These are phyloP conservation scores for Teunomyces barrocoloradensis DNA, from an alignment of 805 yeast genomes.

Conservation along the genomic window DNA sequence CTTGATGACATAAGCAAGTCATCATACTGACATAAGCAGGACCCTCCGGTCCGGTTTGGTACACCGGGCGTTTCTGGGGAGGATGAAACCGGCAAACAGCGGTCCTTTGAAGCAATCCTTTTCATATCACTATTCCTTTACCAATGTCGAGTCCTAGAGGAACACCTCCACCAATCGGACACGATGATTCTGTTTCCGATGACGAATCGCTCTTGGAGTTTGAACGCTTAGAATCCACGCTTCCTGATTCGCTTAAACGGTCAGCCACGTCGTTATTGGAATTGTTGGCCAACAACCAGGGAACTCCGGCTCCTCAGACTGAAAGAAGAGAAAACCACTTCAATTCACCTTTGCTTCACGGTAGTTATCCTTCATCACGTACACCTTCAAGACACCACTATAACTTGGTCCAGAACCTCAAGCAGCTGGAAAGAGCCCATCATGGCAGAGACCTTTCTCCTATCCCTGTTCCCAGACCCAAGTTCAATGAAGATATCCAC, in stretches of 20 bases:
- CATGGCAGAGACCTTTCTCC: slow-evolving; percentile 45
- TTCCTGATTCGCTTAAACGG: slow-evolving; percentile 38
- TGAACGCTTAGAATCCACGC: slow-evolving; percentile 41
- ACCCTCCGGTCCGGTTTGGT: background rate
- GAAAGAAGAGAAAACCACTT: slow-evolving; percentile 14
- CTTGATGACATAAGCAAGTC: background rate
- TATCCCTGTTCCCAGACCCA: slow-evolving; percentile 49
- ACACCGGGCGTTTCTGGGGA: background rate
- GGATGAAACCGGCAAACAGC: too few species aligned
- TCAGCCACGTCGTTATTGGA: slow-evolving; percentile 40
- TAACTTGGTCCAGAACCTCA: slow-evolving; percentile 27
- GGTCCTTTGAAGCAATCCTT: background rate
- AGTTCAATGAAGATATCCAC: slow-evolving; percentile 41
- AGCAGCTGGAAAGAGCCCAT: slow-evolving; percentile 19
- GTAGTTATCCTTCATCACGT: slow-evolving; percentile 22
- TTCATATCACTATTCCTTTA: background rate
- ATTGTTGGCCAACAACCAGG: slow-evolving; percentile 15
- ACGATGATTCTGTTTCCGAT: slow-evolving; percentile 14
- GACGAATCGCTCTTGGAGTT: slow-evolving; percentile 33
- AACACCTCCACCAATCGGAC: slow-evolving; percentile 7
- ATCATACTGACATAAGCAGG: background rate
- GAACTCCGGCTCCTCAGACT: background rate
- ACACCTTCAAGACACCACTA: slow-evolving; percentile 18
- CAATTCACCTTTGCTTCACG: slow-evolving; percentile 6
- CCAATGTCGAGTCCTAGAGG: slow-evolving; percentile 1